Base-by-base conservation (phyloP, 2,329 filamentous ascomycete species). In the Xenoacremonium recifei region DNA sequence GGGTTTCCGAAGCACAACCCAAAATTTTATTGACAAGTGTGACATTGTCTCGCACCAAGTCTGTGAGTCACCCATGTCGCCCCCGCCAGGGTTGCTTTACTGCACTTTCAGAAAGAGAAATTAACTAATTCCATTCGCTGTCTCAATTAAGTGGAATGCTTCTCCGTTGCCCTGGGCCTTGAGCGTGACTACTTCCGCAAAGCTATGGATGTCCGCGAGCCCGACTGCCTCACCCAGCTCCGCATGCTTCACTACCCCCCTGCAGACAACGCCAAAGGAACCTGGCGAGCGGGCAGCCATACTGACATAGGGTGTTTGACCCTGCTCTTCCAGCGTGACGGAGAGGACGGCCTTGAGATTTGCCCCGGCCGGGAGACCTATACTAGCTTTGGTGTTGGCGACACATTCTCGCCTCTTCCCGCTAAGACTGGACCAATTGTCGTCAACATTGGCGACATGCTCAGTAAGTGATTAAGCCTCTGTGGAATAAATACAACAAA, bases 241-340 rank as follows among this genome's bases (percentile, higher is more conserved):
- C 63, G 74, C 16, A 53, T 78, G 20, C 59, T 79, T 5, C 73
- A 77, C 51, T 78, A 79, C 52, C 66, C 37, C 59, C 63, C 6
- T 53, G 55, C 47, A 4, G 50, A 52, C 25, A 47, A 41, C 30
- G 56, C 46, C 2, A 37, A 17, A 11, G 46, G 46, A 2, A 45
- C 68, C 47, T 71, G 73, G 56, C 65, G 75, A 31, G 74, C 75
- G 2, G 75, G 75, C 15, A 72, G 73, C 15, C 75, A 79, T 53
- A 71, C 71, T 0, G 75, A 77, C 49, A 76, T 72, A 68, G 73
- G 71, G 38, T 69, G 76, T 37, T 45, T 77, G 20, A 78, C 75
- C 0, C 56, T 79, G 18, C 61, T 79, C 6, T 78, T 77, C 50
- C 74, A 77, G 44, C 69, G 70, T 15, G 66, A 69, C 2, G 74